A percentile compares a stretch with the other conserved stretches of the same genome.
phyloP scores from a whole-genome alignment of 805 yeast species.

The Schwanniomyces sp. region DNA sequence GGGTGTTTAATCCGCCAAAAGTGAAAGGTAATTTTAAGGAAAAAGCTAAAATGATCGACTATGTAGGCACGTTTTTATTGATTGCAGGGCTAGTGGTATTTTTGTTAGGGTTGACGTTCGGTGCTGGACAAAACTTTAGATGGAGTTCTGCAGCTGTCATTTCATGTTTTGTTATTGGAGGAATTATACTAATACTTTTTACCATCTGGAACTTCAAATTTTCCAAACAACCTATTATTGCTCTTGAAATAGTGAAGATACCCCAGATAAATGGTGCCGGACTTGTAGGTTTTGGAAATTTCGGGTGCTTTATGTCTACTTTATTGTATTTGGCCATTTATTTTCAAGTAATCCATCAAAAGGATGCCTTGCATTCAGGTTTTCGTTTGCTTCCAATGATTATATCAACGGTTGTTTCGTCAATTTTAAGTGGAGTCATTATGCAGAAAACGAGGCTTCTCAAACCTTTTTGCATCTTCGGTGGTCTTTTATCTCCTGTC shows the following conservation, averaged over 20 bases:
- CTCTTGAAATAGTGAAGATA: too few species aligned
- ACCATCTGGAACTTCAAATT: slow-evolving; percentile 40
- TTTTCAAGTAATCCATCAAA: slow-evolving; percentile 48
- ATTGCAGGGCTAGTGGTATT: slow-evolving; percentile 43
- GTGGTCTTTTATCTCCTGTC: slow-evolving; percentile 35
- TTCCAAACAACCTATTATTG: too few species aligned
- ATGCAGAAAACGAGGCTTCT: slow-evolving; percentile 39
- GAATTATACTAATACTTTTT: slow-evolving; percentile 29
- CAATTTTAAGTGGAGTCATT: slow-evolving; percentile 37
- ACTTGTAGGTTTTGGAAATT: slow-evolving; percentile 29
- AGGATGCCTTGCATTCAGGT: slow-evolving; percentile 46
- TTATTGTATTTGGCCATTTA: slow-evolving; percentile 32
- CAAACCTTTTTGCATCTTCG: slow-evolving; percentile 39
- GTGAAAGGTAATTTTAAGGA: slow-evolving; percentile 35
- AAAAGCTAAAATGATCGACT: slow-evolving; percentile 44
- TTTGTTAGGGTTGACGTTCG: slow-evolving; percentile 51
- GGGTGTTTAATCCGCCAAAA: slow-evolving; percentile 47
- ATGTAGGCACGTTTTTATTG: slow-evolving; percentile 40
- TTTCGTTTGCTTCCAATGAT: slow-evolving; percentile 44
- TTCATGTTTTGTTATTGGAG: slow-evolving; percentile 46
- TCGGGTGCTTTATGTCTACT: slow-evolving; percentile 36
- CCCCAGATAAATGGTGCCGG: too few species aligned
- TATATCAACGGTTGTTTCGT: slow-evolving; percentile 35
- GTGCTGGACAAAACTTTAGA: slow-evolving; percentile 41
- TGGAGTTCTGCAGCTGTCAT: slow-evolving; percentile 60